A percentile compares a stretch with the other conserved stretches of the same genome.
Evolutionary conservation across 148 eudicot genomes (phyloP).

Genomic region (Cornus suecica): DNA sequence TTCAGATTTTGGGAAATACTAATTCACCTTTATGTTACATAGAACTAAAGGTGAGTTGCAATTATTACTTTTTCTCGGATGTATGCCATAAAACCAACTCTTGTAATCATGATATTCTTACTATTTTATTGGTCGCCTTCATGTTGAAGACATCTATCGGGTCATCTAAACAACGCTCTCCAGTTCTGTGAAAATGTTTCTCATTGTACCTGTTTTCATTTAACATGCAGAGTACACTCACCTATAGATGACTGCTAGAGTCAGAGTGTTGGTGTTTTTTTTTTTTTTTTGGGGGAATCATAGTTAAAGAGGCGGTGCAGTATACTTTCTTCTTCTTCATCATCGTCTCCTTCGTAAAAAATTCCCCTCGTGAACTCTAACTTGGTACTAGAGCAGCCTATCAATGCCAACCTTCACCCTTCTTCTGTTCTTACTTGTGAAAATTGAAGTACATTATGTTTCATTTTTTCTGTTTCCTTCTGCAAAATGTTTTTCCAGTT

Average conservation of each 20-base stretch:
- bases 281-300: neutral
- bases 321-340: too few relatives aligned
- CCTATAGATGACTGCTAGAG: too few relatives aligned
- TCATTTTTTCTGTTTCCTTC: neutral
- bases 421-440: neutral
- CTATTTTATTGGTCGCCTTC: neutral
- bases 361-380: too few relatives aligned
- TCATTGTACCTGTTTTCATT: too few relatives aligned
- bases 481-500: neutral
- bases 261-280: too few relatives aligned
- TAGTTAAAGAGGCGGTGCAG: too few relatives aligned
- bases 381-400: too few relatives aligned
- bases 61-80: neutral
- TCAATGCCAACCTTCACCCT: too few relatives aligned
- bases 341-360: too few relatives aligned
- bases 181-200: neutral
- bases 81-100: neutral
- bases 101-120: neutral
- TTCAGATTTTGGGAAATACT: conserved; percentile 55
- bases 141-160: neutral
- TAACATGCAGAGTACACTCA: neutral
- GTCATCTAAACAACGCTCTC: conserved; percentile 4
- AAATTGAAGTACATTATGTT: neutral
- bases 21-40: conserved; percentile 58
- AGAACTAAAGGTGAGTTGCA: conserved; percentile 67